Percentiles rank a stretch among this genome's conserved stretches.
phyloP scores from a whole-genome alignment of 768 basidiomycete genomes.

The Russula sp. region DNA sequence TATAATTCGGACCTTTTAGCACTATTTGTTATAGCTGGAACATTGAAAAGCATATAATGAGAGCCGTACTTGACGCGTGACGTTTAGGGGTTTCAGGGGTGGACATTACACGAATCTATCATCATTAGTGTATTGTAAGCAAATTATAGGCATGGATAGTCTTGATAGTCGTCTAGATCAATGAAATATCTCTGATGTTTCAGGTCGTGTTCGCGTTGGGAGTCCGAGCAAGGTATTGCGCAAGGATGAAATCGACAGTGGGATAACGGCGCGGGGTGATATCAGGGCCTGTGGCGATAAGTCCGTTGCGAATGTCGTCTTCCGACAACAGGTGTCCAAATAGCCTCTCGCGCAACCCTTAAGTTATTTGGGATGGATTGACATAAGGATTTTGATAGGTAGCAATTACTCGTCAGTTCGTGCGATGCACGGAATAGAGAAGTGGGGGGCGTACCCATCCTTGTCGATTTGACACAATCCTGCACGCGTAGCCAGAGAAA shows the following conservation, averaged over 20 bases:
- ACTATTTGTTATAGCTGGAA: too few species aligned
- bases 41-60: too few species aligned
- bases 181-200: too few species aligned
- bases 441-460: slow-evolving; percentile 3
- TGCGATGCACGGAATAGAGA: not conserved
- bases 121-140: not conserved
- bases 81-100: too few species aligned
- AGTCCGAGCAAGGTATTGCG: not conserved
- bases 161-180: not conserved
- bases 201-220: not conserved
- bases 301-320: not conserved
- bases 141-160: not conserved
- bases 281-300: not conserved
- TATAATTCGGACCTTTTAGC: too few species aligned
- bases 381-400: not conserved
- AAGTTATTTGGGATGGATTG: not conserved
- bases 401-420: not conserved
- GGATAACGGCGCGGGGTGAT: not conserved
- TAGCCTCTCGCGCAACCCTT: slow-evolving; percentile 10
- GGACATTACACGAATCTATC: not conserved
- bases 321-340: slow-evolving; percentile 12
- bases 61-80: too few species aligned
- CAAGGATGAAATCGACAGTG: slow-evolving; percentile 3
- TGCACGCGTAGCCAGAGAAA: slow-evolving; percentile 6
- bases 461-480: not conserved